Evolutionary conservation across 805 yeast species (phyloP).

Genomic region (Barnettozyma californica): DNA sequence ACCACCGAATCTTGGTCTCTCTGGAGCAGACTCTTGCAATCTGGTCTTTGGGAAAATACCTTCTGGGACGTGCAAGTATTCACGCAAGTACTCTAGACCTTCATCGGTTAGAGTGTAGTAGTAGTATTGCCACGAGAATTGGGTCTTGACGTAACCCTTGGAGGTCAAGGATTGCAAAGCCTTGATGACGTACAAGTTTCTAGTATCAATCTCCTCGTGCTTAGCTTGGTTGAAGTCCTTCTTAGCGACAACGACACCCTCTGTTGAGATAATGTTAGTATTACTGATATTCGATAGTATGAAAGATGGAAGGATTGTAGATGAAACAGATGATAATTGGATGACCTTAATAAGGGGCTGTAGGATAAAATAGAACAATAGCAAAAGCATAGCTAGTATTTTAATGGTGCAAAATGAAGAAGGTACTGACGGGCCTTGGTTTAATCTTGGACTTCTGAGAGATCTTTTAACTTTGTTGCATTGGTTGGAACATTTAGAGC

Average conservation of each 20-base stretch:
- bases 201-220: slow-evolving; percentile 98
- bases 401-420: too few species aligned
- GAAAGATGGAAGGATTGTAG: neutral
- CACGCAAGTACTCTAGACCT: slow-evolving; percentile 98
- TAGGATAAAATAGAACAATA: too few species aligned
- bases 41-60: slow-evolving; percentile 98
- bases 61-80: slow-evolving; percentile 97
- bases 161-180: slow-evolving; percentile 99
- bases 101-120: slow-evolving; percentile 99
- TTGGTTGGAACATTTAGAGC: too few species aligned
- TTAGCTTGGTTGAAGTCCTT: slow-evolving; percentile 96
- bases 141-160: slow-evolving; percentile 98
- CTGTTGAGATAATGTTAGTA: slow-evolving; percentile 47
- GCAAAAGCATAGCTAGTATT: too few species aligned
- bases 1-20: slow-evolving; percentile 60
- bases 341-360: too few species aligned
- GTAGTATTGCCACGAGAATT: slow-evolving; percentile 99
- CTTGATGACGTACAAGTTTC: slow-evolving; percentile 96
- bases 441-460: too few species aligned
- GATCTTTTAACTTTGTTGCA: too few species aligned
- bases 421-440: too few species aligned
- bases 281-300: neutral
- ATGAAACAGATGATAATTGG: too few species aligned
- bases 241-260: slow-evolving; percentile 99
- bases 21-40: slow-evolving; percentile 90